phyloP scores from a whole-genome alignment of 148 eudicot genomes.

The Rhododendron ovatum region DNA sequence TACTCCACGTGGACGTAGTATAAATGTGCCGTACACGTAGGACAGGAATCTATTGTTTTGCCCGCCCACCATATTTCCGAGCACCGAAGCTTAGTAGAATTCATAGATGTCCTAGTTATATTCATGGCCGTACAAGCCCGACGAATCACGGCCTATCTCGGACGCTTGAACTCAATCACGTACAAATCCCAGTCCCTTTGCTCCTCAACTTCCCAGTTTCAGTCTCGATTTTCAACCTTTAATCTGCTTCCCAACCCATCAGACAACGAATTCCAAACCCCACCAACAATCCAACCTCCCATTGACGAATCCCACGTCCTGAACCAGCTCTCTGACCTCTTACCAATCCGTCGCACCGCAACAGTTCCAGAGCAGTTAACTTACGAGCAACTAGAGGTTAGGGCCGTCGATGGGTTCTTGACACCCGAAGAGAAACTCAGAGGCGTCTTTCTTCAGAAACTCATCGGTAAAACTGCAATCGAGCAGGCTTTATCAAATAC shows the following conservation, averaged over 20 bases:
- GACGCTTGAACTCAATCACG: neutral
- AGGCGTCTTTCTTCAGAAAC: slow-evolving; percentile 73
- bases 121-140: neutral
- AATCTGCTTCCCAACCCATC: neutral
- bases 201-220: slow-evolving; percentile 1
- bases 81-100: neutral
- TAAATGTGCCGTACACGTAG: too few relatives aligned
- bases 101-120: neutral
- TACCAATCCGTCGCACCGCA: slow-evolving; percentile 32
- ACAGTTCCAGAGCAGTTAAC: neutral
- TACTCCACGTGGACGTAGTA: too few relatives aligned
- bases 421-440: slow-evolving; percentile 66
- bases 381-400: slow-evolving; percentile 6
- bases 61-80: too few relatives aligned
- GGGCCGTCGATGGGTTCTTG: slow-evolving; percentile 46
- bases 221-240: slow-evolving; percentile 12
- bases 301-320: slow-evolving; percentile 41
- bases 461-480: slow-evolving; percentile 46
- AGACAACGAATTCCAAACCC: neutral
- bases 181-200: neutral
- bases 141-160: neutral
- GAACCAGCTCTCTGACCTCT: slow-evolving; percentile 46
- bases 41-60: neutral
- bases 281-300: neutral
- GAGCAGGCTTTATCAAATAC: slow-evolving; percentile 36